Base-by-base conservation (phyloP, 768 basidiomycete species). In the Brasilioporus rufonigricans region DNA sequence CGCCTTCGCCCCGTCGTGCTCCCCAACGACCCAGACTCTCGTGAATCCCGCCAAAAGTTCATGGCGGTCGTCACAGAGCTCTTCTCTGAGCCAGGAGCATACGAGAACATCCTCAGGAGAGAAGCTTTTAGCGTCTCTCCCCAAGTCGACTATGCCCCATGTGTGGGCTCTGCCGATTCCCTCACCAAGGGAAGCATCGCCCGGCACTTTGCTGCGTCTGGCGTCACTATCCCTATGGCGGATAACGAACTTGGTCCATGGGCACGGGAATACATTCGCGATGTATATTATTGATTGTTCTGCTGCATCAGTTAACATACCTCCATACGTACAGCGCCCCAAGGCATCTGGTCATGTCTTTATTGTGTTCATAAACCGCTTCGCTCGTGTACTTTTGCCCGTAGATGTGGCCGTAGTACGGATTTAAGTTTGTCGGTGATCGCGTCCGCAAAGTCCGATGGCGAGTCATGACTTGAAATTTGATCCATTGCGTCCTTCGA, bases 1-100 rank as follows among this genome's bases (percentile, higher is more conserved):
- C 76, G 76, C n/a, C 75, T 80, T 26, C 73, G 78, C 36, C 78
- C 78, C 2, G 54, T 69, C 13, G 66, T 73, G 27, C 64, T 70
- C 50, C 59, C 65, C 1, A 67, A 60, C 31, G 71, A 72, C 54
- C 55, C 67, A 44, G 72, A 72, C 12, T 69, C 68, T 44, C 66
- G 65, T 19, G 66, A 74, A 2, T 55, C 70, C 18, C 73, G 76
- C 50, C 68, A 71, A 21, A 75, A 71, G 60, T 77, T 77, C 62
- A 74, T 75, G 74, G 53, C 67, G 0, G 59, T 68, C 40, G 74
- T 73, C 11, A 74, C 71, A 16, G 71, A 73, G 51, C 63, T 79
- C 53, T 77, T 79, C 60, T 71, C 76, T 11, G 64, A 66, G 36
- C 70, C 62, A 44, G 77, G 77, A 48, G 65, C 64, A 64, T 79